Base-by-base conservation (phyloP, 75 land plant genomes). In the Sequoiadendron giganteum region DNA sequence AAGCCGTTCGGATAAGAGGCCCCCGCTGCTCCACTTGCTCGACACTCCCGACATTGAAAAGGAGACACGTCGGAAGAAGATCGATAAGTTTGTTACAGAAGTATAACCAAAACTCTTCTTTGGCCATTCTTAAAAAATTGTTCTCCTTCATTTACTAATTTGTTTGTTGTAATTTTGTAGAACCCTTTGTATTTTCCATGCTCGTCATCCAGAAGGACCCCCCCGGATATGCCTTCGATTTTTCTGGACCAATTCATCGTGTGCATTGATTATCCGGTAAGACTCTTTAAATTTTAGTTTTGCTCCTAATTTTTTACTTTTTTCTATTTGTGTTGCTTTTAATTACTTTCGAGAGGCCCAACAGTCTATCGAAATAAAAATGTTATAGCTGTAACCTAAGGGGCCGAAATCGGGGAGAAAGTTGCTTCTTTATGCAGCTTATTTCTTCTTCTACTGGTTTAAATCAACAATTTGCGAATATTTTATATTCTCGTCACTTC, bases 231-330 rank as follows among this genome's bases (percentile, higher is more conserved):
- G 88, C 95, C 97, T 9, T 98, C 99, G 1, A 36, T 96, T 65
- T 93, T 98, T 77, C 94, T 98, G 34, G 87, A 95, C 88, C 95
- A 96, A 18, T 90, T 95, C 80, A 96, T 98, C 40, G 96, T 98
- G 18, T 98, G 93, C 83, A 93, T 98, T 90, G 99, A 97, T 86
- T 95, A 97, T 99, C 99, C 99, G 10, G 99, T 98, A 90, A 87
- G 93, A 87, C 30, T 72, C 0, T n/a, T n/a, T 1, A 65, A 25
- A 6, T 25, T 65, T 65, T 65, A 6, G 10, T 28, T 65, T 86
- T 45, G 18, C 25, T 86, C 85, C 89, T 39, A 65, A 52, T 14
- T 1, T 42, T 52, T 52, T 49, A 10, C 0, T 52, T 52, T 11
- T 52, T 52, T 52, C 55, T 52, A 2, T 52, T 11, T 52, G 55